Conservation (phyloP, 2,329 filamentous ascomycete species). For the Thielaviopsis musarum region DNA sequence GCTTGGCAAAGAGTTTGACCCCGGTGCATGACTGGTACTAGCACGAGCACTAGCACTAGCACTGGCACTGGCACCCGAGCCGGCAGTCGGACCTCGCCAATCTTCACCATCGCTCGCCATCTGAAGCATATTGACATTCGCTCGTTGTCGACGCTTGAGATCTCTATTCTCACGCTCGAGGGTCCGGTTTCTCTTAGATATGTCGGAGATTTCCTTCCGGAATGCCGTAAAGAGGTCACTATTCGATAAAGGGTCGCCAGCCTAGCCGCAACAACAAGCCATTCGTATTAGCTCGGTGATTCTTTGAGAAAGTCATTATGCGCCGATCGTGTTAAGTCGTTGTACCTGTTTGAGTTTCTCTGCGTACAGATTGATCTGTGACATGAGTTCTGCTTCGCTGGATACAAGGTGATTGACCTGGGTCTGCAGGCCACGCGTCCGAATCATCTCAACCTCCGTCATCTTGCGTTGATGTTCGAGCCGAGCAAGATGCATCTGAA, state of each 20-base stretch:
- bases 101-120: slow-evolving; percentile 93
- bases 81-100: slow-evolving; percentile 47
- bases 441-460: slow-evolving; percentile 63
- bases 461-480: slow-evolving; percentile 81
- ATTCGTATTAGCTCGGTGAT: slow-evolving; percentile 1
- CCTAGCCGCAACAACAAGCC: slow-evolving; percentile 32
- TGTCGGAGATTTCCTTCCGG: slow-evolving; percentile 98
- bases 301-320: neutral
- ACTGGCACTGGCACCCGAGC: neutral
- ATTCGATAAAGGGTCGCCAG: slow-evolving; percentile 96
- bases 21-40: neutral
- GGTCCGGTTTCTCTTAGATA: slow-evolving; percentile 97
- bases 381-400: slow-evolving; percentile 83
- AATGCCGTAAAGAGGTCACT: slow-evolving; percentile 94
- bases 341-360: slow-evolving; percentile 99
- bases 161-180: slow-evolving; percentile 92
- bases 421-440: slow-evolving; percentile 69
- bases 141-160: slow-evolving; percentile 81
- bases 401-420: slow-evolving; percentile 94
- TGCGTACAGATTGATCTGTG: slow-evolving; percentile 94
- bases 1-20: neutral
- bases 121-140: slow-evolving; percentile 84
- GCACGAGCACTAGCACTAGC: no score
- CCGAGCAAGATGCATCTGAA: slow-evolving; percentile 77
- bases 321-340: slow-evolving; percentile 13